Evolutionary conservation across 345 rosid species (phyloP).

Genomic region (Ceriops zippeliana): DNA sequence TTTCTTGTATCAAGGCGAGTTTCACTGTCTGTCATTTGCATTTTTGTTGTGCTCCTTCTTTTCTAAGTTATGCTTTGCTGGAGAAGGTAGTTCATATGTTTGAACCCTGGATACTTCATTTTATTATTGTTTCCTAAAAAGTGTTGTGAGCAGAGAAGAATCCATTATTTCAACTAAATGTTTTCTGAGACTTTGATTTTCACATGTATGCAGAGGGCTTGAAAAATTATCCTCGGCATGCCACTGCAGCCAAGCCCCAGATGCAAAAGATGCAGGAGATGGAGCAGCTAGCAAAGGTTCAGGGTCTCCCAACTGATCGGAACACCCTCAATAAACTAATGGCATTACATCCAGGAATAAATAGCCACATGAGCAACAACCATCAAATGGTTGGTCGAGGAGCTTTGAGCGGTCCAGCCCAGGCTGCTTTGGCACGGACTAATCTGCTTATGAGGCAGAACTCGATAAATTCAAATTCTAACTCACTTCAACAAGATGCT

Average conservation of each 20-base stretch:
- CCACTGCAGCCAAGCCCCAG: slow-evolving; percentile 55
- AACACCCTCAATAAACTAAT: slow-evolving; percentile 78
- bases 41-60: too few species aligned
- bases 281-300: slow-evolving; percentile 71
- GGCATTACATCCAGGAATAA: slow-evolving; percentile 61
- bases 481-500: slow-evolving; percentile 59
- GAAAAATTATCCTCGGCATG: slow-evolving; percentile 70
- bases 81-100: background rate
- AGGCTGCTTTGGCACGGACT: slow-evolving; percentile 71
- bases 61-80: background rate
- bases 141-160: background rate
- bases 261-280: slow-evolving; percentile 81
- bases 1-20: too few species aligned
- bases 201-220: slow-evolving; percentile 65
- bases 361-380: slow-evolving; percentile 45
- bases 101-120: background rate
- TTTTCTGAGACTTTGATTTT: slow-evolving; percentile 2
- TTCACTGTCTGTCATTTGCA: too few species aligned
- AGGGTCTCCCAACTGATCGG: slow-evolving; percentile 78
- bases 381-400: slow-evolving; percentile 56
- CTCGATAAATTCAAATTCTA: slow-evolving; percentile 64
- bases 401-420: slow-evolving; percentile 61
- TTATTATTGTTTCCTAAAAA: background rate
- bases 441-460: slow-evolving; percentile 73
- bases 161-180: background rate